Percentiles rank a stretch among this genome's conserved stretches.
Evolutionary conservation across 2,329 filamentous ascomycete species (phyloP).

Genomic region (Botrytis galanthina): DNA sequence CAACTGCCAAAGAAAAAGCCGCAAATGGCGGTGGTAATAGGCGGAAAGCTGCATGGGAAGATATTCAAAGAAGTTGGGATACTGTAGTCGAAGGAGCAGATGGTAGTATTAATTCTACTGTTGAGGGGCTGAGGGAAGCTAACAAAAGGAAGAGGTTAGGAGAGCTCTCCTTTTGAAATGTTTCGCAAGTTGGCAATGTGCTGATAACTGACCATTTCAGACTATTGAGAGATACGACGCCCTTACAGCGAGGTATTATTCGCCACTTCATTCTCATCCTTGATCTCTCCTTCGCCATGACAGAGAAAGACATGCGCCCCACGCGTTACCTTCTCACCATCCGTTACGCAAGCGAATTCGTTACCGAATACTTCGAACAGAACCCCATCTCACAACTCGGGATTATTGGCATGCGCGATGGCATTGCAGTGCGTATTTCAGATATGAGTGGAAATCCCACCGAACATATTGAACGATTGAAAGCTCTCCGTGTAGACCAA

Average conservation of each 20-base stretch:
- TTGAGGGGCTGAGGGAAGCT: slow-evolving; percentile 75
- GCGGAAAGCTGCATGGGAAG: slow-evolving; percentile 61
- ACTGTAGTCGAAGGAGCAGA: slow-evolving; percentile 75
- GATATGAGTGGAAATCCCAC: slow-evolving; percentile 90
- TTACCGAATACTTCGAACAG: slow-evolving; percentile 95
- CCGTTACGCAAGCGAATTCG: slow-evolving; percentile 81
- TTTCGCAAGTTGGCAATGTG: background rate
- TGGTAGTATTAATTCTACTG: slow-evolving; percentile 68
- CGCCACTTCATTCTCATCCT: slow-evolving; percentile 89
- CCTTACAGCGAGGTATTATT: slow-evolving; percentile 94
- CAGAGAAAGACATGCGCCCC: slow-evolving; percentile 89
- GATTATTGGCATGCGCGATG: slow-evolving; percentile 90
- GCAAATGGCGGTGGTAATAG: slow-evolving; percentile 38
- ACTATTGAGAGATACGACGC: slow-evolving; percentile 88
- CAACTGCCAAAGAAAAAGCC: slow-evolving; percentile 34
- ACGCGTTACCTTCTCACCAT: slow-evolving; percentile 81
- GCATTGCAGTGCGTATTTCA: slow-evolving; percentile 79
- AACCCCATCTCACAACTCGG: slow-evolving; percentile 96
- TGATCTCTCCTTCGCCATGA: slow-evolving; percentile 91
- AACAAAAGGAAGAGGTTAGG: slow-evolving; percentile 72
- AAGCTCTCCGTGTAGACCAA: slow-evolving; percentile 63
- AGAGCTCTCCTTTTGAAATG: background rate
- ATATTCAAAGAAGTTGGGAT: slow-evolving; percentile 68
- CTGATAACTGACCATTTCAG: slow-evolving; percentile 45
- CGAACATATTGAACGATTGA: slow-evolving; percentile 78